These are phyloP conservation scores for Dendrobium catenatum DNA, from an alignment of 106 monocot species.

Conservation along the genomic window DNA sequence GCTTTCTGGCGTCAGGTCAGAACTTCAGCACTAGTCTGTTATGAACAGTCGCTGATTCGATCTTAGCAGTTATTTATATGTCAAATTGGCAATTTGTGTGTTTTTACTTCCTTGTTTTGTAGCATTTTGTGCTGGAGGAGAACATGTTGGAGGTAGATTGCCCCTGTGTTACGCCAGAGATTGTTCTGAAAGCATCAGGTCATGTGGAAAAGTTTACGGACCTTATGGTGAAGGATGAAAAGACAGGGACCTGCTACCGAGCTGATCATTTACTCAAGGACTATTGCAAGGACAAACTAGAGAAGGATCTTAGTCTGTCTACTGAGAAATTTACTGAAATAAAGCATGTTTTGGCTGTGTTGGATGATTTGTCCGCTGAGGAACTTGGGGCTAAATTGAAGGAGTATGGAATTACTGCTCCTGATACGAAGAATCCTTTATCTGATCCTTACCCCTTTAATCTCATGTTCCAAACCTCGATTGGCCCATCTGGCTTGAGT, in stretches of 20 bases:
- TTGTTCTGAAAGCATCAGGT: constrained; percentile 81
- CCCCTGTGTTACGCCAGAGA: constrained; percentile 85
- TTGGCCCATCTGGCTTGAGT: constrained; percentile 70
- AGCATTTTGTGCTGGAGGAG: constrained; percentile 98
- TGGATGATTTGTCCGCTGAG: constrained; percentile 75
- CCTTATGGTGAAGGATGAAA: constrained; percentile 96
- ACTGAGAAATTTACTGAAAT: constrained; percentile 55
- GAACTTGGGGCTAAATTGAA: constrained; percentile 76
- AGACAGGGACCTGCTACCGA: constrained; percentile 79
- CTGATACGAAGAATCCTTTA: constrained; percentile 78
- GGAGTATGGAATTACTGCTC: constrained; percentile 77
- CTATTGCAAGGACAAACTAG: constrained; percentile 83
- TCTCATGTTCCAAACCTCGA: constrained; percentile 96
- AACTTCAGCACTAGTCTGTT: neutral
- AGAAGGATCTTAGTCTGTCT: constrained; percentile 66
- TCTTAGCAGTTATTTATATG: neutral
- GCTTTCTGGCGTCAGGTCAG: constrained; percentile 92
- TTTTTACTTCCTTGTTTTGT: too few relatives aligned
- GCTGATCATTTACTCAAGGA: constrained; percentile 93
- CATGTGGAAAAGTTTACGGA: constrained; percentile 98
- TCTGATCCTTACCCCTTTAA: constrained; percentile 96
- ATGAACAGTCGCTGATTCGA: neutral
- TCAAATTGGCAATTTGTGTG: too few relatives aligned
- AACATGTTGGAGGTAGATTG: constrained; percentile 92
- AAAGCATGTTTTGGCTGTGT: constrained; percentile 56